Evolutionary conservation across 2,329 filamentous ascomycete species (phyloP), one percentile per base, ranked within the genome.

Genomic region (Pseudogymnoascus sp.): DNA sequence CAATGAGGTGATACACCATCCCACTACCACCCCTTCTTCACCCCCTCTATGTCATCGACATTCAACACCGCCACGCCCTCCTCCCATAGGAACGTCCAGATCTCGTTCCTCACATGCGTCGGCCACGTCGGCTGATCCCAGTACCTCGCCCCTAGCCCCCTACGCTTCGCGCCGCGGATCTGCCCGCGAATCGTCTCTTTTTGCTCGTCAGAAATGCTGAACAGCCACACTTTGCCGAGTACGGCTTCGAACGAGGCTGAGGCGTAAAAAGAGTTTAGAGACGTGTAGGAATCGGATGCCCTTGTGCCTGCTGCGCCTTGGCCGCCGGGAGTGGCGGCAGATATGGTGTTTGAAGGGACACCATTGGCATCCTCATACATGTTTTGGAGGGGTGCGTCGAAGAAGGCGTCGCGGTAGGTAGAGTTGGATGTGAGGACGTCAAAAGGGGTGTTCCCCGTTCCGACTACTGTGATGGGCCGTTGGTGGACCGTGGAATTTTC

Each of bases 401-500:
- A 86, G 72, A 88, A 88, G 62, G 84, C 75, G 71, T 89, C 84
- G 30, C 84, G 77, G 65, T 83, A 79, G 1, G 79, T 82, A 4
- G 74, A 67, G 67, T 84, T 83, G n/a, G 75, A 71, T 3, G 79
- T 74, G 8, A 89, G 69, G 7, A 80, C 69, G 62, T 84, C 78
- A 67, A 87, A 86, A 0, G 81, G 84, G 0, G 84, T 81, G 66
- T 83, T 82, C 11, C 89, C 88, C 1, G 86, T 89, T 1, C 82
- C 86, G 1, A 91, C 85, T 1, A 91, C 81, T 0, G 87, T 91
- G 36, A 91, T 73, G 0, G 85, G 84, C 0, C 87, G 77, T 22
- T 75, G 70, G 38, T 82, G 72, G 2, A 88, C 70, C n/a, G 75
- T 70, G 14, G 76, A 78, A 58, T 84, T 77, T 23, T 82, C 75